Base-by-base conservation (phyloP, 1,284 basidiomycete genomes). In the Phellinidium pouzarii region DNA sequence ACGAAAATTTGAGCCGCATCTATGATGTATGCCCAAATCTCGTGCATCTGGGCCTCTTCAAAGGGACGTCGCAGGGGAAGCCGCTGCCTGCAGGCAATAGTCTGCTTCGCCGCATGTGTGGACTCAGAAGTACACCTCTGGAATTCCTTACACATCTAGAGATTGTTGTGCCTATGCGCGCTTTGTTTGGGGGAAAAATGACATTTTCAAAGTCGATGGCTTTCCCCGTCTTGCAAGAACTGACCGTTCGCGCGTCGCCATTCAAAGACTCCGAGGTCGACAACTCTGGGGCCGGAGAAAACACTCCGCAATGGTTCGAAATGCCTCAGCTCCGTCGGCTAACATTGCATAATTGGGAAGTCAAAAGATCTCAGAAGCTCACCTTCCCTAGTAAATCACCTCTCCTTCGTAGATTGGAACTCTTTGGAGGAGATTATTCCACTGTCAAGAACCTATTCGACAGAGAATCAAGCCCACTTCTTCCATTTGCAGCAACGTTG, bases 251-350 rank as follows among this genome's bases (percentile, higher is more conserved):
- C n/a, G 14, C 6, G 6, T 46, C 26, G 8, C n/a, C n/a, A n/a
- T 29, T 25, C 26, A 19, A 22, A 8, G 25, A n/a, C 25, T 44
- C 22, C n/a, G 17, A 36, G 3, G 11, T 20, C 17, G 27, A 46
- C 9, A 14, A 34, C 31, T n/a, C n/a, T n/a, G 31, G 14, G 7
- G 3, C 9, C n/a, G 44, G 20, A 3, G 17, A 9, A 31, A 17
- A 34, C 20, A 34, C 26, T n/a, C 46, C 46, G 14, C 31, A 48
- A 6, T 48, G 46, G 46, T 48, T 48, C 34, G 11, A 23, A 12
- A 48, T 48, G 46, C 46, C 46, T 9, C 31, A 38, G 37, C 46
- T 48, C 20, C 46, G 46, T 23, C 46, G 46, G 14, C 23, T 48
- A 7, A 22, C 17, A 4, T 27, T 48, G 34, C 5, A 12, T 12